Base-by-base conservation (phyloP, 371 early-diverging fungal species). In the Mucor sp. region DNA sequence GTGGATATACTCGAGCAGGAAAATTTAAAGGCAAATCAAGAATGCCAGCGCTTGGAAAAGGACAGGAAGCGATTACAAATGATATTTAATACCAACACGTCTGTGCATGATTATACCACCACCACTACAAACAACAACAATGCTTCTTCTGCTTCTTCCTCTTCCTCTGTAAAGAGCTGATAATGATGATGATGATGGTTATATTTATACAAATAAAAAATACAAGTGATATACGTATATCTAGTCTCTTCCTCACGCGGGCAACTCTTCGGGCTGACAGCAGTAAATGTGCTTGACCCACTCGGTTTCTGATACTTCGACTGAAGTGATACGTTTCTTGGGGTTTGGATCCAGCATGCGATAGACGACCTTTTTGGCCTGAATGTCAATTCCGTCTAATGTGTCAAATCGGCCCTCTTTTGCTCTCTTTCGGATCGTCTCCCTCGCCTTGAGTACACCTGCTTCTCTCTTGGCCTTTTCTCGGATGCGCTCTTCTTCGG, bases 321-420 rank as follows among this genome's bases (percentile, higher is more conserved):
- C 47, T 27, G 85, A 77, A 14, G 79, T 75, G 21, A 88, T 81
- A 21, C 91, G 84, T 56, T 80, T 86, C 3, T 69, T 57, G 2
- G 89, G 88, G 41, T 87, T 75, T 25, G 90, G 89, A 55, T 91
- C 87, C 57, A 91, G 70, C 68, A 91, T 87, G 27, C 81, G 68
- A 69, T 87, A 89, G 21, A 86, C 71, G 8, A 86, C 65, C 4
- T 74, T 72, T 55, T 79, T 82, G 4, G 83, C 75, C 21, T 74
- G 78, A 23, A 76, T 70, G 50, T 84, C 83, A 25, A 86, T 68
- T 3, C 80, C 78, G 41, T 84, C 85, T 19, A 86, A 50, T 8
- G 77, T 69, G 63, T 83, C 82, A 23, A 75, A 74, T 23, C 75
- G 67, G 32, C 74, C 72, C 64, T 75, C 79, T 41, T 74, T 78